Conservation (phyloP, 768 basidiomycete species). For the Suillus fuscotomentosus region DNA sequence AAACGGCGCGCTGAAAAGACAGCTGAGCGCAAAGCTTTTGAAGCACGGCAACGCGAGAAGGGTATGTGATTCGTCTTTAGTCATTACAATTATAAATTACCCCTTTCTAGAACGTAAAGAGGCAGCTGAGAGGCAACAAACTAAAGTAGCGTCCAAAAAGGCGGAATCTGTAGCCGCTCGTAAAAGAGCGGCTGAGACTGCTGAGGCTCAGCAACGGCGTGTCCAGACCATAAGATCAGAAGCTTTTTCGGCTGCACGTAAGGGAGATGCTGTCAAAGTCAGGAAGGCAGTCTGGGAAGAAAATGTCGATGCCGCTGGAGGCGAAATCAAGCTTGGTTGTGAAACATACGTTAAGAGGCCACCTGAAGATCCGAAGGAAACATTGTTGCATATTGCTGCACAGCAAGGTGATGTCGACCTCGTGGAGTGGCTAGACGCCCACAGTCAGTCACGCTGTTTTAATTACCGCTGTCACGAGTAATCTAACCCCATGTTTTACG, state of each 20-base stretch:
- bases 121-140: conserved; percentile 58
- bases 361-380: conserved; percentile 60
- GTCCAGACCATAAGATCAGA: conserved; percentile 57
- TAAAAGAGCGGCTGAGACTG: conserved; percentile 45
- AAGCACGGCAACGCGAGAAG: conserved; percentile 47
- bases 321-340: conserved; percentile 60
- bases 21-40: conserved; percentile 44
- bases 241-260: conserved; percentile 65
- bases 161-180: conserved; percentile 49
- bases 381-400: conserved; percentile 67
- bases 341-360: conserved; percentile 45
- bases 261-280: conserved; percentile 49
- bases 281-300: conserved; percentile 70
- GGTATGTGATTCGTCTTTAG: conserved; percentile 33
- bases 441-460: conserved; percentile 48
- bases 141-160: conserved; percentile 54
- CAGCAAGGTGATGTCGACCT: conserved; percentile 53
- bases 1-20: conserved; percentile 52
- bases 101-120: conserved; percentile 46
- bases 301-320: conserved; percentile 67
- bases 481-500: conserved; percentile 7
- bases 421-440: conserved; percentile 67
- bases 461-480: conserved; percentile 22
- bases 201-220: conserved; percentile 44
- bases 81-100: conserved; percentile 11